Conservation (phyloP, 805 yeast genomes). For the Starmerella bombicola region DNA sequence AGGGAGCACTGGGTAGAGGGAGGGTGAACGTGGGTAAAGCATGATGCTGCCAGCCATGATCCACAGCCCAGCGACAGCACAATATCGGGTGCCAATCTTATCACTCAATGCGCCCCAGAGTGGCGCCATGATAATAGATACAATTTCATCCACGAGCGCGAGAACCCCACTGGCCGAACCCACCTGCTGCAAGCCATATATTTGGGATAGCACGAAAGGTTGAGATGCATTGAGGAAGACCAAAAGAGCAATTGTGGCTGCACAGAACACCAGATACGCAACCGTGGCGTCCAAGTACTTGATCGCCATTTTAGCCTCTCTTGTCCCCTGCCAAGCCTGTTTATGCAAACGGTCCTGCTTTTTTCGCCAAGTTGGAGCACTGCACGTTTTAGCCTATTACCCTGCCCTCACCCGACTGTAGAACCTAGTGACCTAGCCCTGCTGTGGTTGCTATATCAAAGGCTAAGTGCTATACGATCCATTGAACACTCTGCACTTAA, state of each 20-base stretch:
- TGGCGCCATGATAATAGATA: slow-evolving; percentile 44
- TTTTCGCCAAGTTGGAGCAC: no score
- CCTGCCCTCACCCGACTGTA: no score
- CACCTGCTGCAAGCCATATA: slow-evolving; percentile 25
- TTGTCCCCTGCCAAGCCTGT: no score
- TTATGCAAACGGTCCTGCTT: no score
- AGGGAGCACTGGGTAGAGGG: slow-evolving; percentile 40
- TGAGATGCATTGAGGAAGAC: slow-evolving; percentile 36
- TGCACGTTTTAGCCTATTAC: no score
- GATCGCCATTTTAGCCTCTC: no score
- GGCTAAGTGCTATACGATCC: no score
- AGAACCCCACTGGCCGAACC: slow-evolving; percentile 40
- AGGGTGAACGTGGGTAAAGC: slow-evolving; percentile 38
- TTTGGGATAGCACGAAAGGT: slow-evolving; percentile 34
- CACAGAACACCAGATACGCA: slow-evolving; percentile 31
- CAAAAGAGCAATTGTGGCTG: slow-evolving; percentile 33
- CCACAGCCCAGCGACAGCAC: slow-evolving; percentile 39
- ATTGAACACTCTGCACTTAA: no score
- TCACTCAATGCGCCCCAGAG: slow-evolving; percentile 53
- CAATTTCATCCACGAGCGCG: slow-evolving; percentile 48
- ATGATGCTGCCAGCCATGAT: slow-evolving; percentile 37
- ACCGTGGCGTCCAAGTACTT: no score
- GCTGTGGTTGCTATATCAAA: no score
- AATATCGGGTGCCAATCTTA: slow-evolving; percentile 46
- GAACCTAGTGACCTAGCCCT: no score